These are phyloP conservation scores for Breynia disticha DNA, from an alignment of 441 rosid genomes.

Conservation along the genomic window DNA sequence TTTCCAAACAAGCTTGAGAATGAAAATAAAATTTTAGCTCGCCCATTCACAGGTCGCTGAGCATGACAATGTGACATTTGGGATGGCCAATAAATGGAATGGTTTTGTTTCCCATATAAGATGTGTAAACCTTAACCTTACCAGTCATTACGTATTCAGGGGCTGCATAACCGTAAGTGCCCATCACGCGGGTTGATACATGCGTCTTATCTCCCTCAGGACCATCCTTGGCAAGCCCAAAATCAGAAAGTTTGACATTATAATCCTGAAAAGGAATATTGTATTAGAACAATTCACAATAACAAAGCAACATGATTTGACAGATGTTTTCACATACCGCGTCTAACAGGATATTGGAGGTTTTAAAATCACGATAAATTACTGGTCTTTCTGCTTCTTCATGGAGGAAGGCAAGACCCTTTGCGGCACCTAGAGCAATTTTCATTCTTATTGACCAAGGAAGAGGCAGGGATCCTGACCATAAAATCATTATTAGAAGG, in stretches of 20 bases:
- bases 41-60: no score
- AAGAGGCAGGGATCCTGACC: constrained; percentile 78
- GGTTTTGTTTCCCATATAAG: constrained; percentile 7
- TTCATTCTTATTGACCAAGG: constrained; percentile 91
- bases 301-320: neutral
- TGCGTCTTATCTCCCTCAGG: constrained; percentile 78
- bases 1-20: neutral
- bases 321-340: constrained; percentile 37
- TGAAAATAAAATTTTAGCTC: no score
- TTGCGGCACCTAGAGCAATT: constrained; percentile 89
- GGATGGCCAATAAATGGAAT: no score
- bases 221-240: constrained; percentile 81
- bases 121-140: constrained; percentile 12
- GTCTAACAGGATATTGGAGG: constrained; percentile 81
- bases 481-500: constrained; percentile 5
- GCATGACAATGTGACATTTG: no score
- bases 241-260: constrained; percentile 70
- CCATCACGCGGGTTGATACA: constrained; percentile 74
- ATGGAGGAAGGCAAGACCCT: constrained; percentile 86
- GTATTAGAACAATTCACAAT: constrained; percentile 16
- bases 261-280: constrained; percentile 34
- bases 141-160: constrained; percentile 86
- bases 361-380: constrained; percentile 88
- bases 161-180: constrained; percentile 84
- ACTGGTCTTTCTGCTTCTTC: constrained; percentile 91